Base-by-base conservation (phyloP, 148 eudicot species). In the Heliamphora exappendiculata region DNA sequence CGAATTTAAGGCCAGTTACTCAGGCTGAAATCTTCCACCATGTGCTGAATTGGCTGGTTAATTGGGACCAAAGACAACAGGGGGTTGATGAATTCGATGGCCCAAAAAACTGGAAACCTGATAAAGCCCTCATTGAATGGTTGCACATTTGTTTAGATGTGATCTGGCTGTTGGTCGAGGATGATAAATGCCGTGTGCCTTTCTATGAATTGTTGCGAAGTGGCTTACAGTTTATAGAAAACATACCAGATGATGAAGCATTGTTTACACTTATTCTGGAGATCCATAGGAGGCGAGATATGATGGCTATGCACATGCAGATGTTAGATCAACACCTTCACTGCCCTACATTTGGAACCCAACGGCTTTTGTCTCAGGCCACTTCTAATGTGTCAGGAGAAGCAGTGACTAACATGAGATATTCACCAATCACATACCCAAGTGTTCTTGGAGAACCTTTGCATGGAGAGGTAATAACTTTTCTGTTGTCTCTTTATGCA, bases 261-360 rank as follows among this genome's bases (percentile, higher is more conserved):
- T 81, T 92, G 69, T 95, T 95, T 80, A 86, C 94, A 28, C 94
- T 95, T 44, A 91, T 92, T 79, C 79, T 95, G 88, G 97, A 91
- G 87, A 91, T 95, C 80, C 99, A 95, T 72, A 85, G 89, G 78
- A 89, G 97, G 82, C 85, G 99, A 79, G 99, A 95, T 86, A 91
- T 91, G 96, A 87, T 92, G 94, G 93, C 97, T 42, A 89, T 88
- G 89, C 94, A 95, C 81, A 95, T 95, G 97, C 97, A 89, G 82
- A 95, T 95, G 99, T 82, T 95, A 79, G 99, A 92, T 81, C 97
- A 92, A 74, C 99, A 95, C 86, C 90, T 95, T 54, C 99, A 95
- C 77, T 92, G 99, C 80, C 99, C 99, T 65, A 83, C 97, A 47
- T 95, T 95, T 87, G 99, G 97, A 67, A 93, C 90, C 29, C 94